Conservation (phyloP, 352 stramenopile genomes). For the Phytophthora melonis region DNA sequence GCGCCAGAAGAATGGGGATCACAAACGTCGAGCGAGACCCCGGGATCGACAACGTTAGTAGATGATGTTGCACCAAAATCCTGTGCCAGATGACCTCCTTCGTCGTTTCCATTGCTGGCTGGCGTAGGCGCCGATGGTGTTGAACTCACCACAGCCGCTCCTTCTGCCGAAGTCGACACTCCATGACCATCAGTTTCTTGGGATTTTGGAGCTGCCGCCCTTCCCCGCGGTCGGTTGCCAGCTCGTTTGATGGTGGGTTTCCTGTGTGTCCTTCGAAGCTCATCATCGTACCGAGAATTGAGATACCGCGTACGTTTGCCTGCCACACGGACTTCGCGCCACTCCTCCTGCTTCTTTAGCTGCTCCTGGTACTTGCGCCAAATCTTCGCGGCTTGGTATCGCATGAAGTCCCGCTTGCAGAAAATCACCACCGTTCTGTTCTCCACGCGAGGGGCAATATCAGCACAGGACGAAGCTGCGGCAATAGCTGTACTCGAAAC, state of each 20-base stretch:
- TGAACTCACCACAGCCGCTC: neutral
- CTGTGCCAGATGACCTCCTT: neutral
- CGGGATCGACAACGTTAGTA: neutral
- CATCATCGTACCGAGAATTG: constrained; percentile 48
- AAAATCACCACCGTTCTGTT: constrained; percentile 83
- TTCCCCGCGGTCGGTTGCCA: constrained; percentile 19
- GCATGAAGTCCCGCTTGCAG: constrained; percentile 84
- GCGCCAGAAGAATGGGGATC: neutral
- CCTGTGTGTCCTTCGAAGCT: constrained; percentile 34
- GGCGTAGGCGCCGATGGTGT: neutral
- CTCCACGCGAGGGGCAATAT: constrained; percentile 11
- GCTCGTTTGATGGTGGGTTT: constrained; percentile 25
- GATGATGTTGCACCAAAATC: neutral
- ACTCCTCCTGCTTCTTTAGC: constrained; percentile 56
- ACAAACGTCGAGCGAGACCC: neutral
- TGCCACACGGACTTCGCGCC: constrained; percentile 51
- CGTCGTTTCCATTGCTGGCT: neutral
- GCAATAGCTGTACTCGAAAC: constrained; percentile 1
- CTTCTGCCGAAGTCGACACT: constrained; percentile 1
- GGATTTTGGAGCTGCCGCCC: neutral
- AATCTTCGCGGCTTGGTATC: constrained; percentile 72
- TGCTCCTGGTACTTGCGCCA: constrained; percentile 84
- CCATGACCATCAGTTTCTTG: neutral
- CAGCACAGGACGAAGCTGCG: neutral
- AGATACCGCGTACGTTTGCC: constrained; percentile 68